A percentile compares a stretch with the other conserved stretches of the same genome.
Conservation (phyloP, 2,329 filamentous ascomycete species). For the Botrytis sinoallii region DNA sequence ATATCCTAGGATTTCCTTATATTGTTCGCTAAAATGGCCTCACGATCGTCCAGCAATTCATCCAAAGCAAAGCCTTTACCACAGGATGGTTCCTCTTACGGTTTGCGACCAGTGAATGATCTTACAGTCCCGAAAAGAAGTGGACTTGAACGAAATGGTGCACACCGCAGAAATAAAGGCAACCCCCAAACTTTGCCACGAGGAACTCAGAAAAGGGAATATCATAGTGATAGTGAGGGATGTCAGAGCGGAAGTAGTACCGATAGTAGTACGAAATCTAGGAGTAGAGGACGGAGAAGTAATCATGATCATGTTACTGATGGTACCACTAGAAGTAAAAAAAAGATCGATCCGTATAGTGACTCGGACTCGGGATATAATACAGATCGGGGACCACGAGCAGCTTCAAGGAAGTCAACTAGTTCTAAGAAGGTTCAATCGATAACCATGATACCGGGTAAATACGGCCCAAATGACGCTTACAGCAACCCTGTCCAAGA, state of each 20-base stretch:
- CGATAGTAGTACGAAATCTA: too few species aligned
- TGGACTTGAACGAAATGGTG: too few species aligned
- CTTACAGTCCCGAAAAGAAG: too few species aligned
- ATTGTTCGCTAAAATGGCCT: background rate
- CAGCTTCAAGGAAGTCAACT: background rate
- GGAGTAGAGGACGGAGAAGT: background rate
- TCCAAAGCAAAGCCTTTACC: too few species aligned
- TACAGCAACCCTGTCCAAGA: background rate
- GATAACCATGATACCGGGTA: too few species aligned
- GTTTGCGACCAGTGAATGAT: too few species aligned
- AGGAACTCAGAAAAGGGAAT: background rate
- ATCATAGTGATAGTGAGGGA: background rate
- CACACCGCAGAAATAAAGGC: too few species aligned
- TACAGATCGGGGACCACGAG: background rate
- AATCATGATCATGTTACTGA: background rate
- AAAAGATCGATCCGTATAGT: background rate
- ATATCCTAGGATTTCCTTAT: too few species aligned
- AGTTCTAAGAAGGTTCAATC: background rate
- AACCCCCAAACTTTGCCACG: too few species aligned
- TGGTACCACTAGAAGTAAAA: background rate
- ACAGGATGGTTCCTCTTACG: background rate
- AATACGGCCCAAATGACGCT: too few species aligned
- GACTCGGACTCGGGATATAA: too few species aligned
- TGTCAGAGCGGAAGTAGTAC: background rate
- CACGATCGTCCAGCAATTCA: background rate